Percentiles rank a stretch among this genome's conserved stretches.
These are phyloP conservation scores for Nigrospora sphaerica DNA, from an alignment of 2,329 filamentous ascomycete species.

Conservation along the genomic window DNA sequence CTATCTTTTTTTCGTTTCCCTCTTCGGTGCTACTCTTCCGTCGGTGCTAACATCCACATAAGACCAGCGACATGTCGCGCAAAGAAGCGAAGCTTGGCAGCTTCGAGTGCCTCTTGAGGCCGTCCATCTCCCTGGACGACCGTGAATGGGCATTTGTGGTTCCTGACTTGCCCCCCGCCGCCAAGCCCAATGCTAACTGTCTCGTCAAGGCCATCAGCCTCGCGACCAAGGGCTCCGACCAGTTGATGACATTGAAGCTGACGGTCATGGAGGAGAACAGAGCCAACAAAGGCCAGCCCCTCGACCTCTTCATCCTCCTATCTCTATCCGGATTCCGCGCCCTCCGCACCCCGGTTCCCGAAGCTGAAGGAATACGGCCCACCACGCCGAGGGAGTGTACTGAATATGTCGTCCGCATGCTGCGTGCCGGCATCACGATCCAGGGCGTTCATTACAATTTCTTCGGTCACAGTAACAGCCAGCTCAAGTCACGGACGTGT, in stretches of 20 bases:
- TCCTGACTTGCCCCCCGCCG: conserved; percentile 13
- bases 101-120: conserved; percentile 13
- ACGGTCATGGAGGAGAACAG: conserved; percentile 20
- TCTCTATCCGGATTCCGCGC: conserved; percentile 25
- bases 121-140: conserved; percentile 14
- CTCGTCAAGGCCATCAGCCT: conserved; percentile 22
- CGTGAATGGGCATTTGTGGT: conserved; percentile 18
- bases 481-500: conserved; percentile 32
- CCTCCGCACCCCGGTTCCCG: conserved; percentile 8
- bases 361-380: conserved; percentile 9
- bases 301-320: conserved; percentile 24
- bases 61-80: background rate
- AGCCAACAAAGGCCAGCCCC: conserved; percentile 16
- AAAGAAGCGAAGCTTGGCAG: background rate
- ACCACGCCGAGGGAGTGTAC: conserved; percentile 24
- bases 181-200: conserved; percentile 6
- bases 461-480: conserved; percentile 35
- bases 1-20: too few species aligned
- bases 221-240: conserved; percentile 11
- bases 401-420: conserved; percentile 26
- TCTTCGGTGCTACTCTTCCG: too few species aligned
- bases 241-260: conserved; percentile 19
- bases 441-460: conserved; percentile 30
- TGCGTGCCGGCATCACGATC: conserved; percentile 23
- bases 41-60: too few species aligned